Conservation (phyloP, 495 filamentous ascomycete species). For the Jackrogersella multiformis region DNA sequence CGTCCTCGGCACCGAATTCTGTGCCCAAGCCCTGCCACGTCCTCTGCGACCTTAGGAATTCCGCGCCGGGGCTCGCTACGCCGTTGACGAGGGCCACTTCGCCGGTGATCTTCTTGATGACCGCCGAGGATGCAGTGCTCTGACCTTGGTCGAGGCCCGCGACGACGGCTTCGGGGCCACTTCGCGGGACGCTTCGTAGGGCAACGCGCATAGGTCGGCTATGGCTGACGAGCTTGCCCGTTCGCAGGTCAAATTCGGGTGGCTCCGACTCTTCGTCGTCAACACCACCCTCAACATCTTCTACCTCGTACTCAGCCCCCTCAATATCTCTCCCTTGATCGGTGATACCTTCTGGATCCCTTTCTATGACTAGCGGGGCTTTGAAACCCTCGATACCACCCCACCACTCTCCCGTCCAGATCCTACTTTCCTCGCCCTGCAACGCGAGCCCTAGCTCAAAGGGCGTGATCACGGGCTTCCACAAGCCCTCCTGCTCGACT, state of each 20-base stretch:
- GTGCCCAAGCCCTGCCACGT: conserved; percentile 94
- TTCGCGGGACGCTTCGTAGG: conserved; percentile 44
- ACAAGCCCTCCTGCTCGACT: conserved; percentile 81
- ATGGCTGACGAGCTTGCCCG: conserved; percentile 83
- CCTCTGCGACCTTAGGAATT: conserved; percentile 81
- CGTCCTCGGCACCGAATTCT: conserved; percentile 66
- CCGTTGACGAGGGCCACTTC: conserved; percentile 82
- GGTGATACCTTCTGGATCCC: conserved; percentile 21
- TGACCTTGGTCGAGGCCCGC: conserved; percentile 42
- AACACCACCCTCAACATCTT: conserved; percentile 47
- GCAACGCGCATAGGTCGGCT: conserved; percentile 76
- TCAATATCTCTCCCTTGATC: conserved; percentile 17
- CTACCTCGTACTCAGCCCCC: conserved; percentile 22
- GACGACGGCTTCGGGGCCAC: conserved; percentile 14
- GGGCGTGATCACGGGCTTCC: conserved; percentile 86
- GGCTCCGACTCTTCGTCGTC: conserved; percentile 65
- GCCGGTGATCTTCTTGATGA: conserved; percentile 42
- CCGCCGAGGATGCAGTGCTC: conserved; percentile 36
- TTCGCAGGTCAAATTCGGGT: conserved; percentile 91
- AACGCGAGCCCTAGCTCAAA: conserved; percentile 86
- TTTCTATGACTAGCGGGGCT: background rate
- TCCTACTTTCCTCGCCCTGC: conserved; percentile 70
- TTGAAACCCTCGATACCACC: conserved; percentile 72
- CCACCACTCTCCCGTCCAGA: conserved; percentile 82
- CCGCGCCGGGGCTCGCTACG: conserved; percentile 86